These are phyloP conservation scores for Tulasnella sp. DNA, from an alignment of 768 basidiomycete species.

Conservation along the genomic window DNA sequence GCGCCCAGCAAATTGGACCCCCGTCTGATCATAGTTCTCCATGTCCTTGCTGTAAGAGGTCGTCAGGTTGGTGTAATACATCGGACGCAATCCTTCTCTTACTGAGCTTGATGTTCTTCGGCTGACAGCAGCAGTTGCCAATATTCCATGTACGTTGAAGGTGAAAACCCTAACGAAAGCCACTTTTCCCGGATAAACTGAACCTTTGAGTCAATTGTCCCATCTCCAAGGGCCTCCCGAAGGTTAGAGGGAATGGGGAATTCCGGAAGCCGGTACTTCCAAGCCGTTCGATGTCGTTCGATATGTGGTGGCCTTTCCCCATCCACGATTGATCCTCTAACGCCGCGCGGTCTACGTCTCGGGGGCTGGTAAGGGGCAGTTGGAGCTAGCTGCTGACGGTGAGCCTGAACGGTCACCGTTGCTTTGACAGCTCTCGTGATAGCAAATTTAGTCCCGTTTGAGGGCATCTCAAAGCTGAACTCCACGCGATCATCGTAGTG, in stretches of 20 bases:
- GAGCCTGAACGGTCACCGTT: conserved; percentile 30
- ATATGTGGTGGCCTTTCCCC: conserved; percentile 43
- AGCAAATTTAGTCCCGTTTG: background rate
- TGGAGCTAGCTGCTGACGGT: conserved; percentile 48
- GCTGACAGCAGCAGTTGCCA: conserved; percentile 48
- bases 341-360: background rate
- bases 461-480: conserved; percentile 14
- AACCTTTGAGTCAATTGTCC: conserved; percentile 27
- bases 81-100: background rate
- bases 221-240: conserved; percentile 35
- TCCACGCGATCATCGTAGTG: conserved; percentile 24
- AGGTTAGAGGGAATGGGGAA: conserved; percentile 42
- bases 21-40: conserved; percentile 38
- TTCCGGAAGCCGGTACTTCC: conserved; percentile 39
- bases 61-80: background rate
- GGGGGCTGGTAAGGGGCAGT: conserved; percentile 42
- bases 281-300: conserved; percentile 40
- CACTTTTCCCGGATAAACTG: background rate
- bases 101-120: conserved; percentile 39
- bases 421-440: conserved; percentile 19
- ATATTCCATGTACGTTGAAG: conserved; percentile 42
- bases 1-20: conserved; percentile 33
- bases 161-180: background rate
- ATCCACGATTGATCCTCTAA: conserved; percentile 37
- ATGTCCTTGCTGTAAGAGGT: conserved; percentile 30